Base-by-base conservation (phyloP, 169 alveolate genomes). In the Plasmodium fragile region DNA sequence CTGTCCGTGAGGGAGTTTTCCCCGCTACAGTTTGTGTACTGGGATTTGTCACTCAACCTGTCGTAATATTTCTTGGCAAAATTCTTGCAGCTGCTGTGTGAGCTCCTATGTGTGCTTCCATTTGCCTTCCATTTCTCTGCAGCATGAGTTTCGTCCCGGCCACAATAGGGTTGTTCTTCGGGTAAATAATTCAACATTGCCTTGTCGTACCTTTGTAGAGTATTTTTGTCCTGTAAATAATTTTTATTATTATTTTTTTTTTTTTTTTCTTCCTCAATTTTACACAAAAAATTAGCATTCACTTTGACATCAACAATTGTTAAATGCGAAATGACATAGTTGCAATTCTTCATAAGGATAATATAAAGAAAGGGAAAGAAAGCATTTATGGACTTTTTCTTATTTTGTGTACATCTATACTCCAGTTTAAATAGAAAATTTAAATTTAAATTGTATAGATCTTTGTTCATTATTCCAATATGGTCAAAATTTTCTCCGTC, bases 381-480 rank as follows among this genome's bases (percentile, higher is more conserved):
- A 6, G 53, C 82, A n/a, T 34, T 77, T 22, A 89, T 41, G 53
- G 43, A 41, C 32, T 77, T 89, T 28, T 78, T 77, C 36, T 65
- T 89, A 7, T 78, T 45, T 41, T 89, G 34, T 16, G 75, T 25
- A 49, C 79, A 78, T 36, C 22, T 30, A 49, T 89, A 89, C 13
- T 77, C 87, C 43, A 34, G 11, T 65, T 78, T 89, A 28, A 89
- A 78, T 43, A 89, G 55, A 78, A 89, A 89, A 70, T 89, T 89
- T 13, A 89, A 78, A 79, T 89, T 89, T 28, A 89, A 18, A 78
- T 89, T 89, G 71, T 89, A 89, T 4, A 89, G 52, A 89, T 89
- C 94, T 41, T 89, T 89, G 71, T 89, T 89, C 83, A 89, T 89
- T 41, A 89, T 89, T 53, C 90, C 94, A 34, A 89, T 28, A n/a